Evolutionary conservation across 139 green algal genomes (phyloP).

Genomic region (Micractinium conductrix): DNA sequence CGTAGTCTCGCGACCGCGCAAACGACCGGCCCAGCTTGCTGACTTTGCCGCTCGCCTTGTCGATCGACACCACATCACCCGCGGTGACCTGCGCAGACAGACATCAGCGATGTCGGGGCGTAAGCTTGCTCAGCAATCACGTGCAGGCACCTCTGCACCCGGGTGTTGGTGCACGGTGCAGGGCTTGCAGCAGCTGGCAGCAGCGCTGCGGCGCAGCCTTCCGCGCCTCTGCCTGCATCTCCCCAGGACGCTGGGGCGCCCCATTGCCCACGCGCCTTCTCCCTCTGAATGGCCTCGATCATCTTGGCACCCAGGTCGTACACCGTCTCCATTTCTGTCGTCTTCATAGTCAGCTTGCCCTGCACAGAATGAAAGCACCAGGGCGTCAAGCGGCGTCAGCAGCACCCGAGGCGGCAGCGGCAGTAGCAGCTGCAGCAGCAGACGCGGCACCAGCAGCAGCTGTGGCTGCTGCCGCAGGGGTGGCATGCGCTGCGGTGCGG

Average conservation of each 20-base stretch:
- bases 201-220: too few species aligned
- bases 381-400: background rate
- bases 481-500: background rate
- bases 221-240: too few species aligned
- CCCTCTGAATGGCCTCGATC: slow-evolving; percentile 89
- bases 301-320: slow-evolving; percentile 98
- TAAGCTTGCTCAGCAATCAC: too few species aligned
- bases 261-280: too few species aligned
- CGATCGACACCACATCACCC: slow-evolving; percentile 97
- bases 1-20: slow-evolving; percentile 93
- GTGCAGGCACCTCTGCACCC: too few species aligned
- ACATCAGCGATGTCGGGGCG: too few species aligned
- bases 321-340: slow-evolving; percentile 99
- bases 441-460: background rate
- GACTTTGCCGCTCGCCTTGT: slow-evolving; percentile 94
- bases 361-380: slow-evolving; percentile 6
- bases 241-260: too few species aligned
- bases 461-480: too few species aligned
- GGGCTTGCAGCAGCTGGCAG: too few species aligned
- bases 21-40: slow-evolving; percentile 95
- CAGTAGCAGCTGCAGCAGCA: background rate
- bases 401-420: background rate
- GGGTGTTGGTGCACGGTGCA: too few species aligned
- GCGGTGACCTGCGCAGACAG: slow-evolving; percentile 52
- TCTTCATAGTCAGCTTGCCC: slow-evolving; percentile 99